phyloP scores from a whole-genome alignment of 2,329 filamentous ascomycete genomes.

The Fusarium concolor region DNA sequence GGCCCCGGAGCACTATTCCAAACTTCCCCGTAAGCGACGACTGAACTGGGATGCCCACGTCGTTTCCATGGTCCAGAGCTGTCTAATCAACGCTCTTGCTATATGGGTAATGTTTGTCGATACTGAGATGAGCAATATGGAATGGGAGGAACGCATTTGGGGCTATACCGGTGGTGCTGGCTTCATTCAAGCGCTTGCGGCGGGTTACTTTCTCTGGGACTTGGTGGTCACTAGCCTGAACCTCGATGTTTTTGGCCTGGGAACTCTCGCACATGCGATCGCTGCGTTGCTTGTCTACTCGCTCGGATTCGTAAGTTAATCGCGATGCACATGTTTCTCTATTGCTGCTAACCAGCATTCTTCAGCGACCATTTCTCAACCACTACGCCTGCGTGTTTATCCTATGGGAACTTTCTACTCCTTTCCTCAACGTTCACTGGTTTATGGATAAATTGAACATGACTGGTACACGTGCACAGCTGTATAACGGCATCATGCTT shows the following conservation, averaged over 20 bases:
- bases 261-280: slow-evolving; percentile 81
- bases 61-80: slow-evolving; percentile 83
- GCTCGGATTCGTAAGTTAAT: slow-evolving; percentile 78
- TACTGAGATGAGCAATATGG: slow-evolving; percentile 73
- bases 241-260: slow-evolving; percentile 78
- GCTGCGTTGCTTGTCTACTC: slow-evolving; percentile 79
- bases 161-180: slow-evolving; percentile 79
- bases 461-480: slow-evolving; percentile 78
- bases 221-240: slow-evolving; percentile 75
- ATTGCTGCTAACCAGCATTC: not conserved
- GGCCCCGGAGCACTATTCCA: slow-evolving; percentile 72
- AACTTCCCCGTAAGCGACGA: slow-evolving; percentile 70
- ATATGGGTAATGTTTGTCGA: slow-evolving; percentile 78
- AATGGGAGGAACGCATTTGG: slow-evolving; percentile 76
- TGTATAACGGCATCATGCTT: slow-evolving; percentile 81
- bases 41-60: slow-evolving; percentile 90
- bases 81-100: slow-evolving; percentile 77
- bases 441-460: slow-evolving; percentile 88
- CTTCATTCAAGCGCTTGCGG: slow-evolving; percentile 80
- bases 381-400: slow-evolving; percentile 86
- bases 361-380: slow-evolving; percentile 83
- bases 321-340: not conserved
- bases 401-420: slow-evolving; percentile 86
- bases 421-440: slow-evolving; percentile 91
- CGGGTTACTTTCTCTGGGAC: slow-evolving; percentile 89